A percentile compares a stretch with the other conserved stretches of the same genome.
Conservation (phyloP, 148 eudicot species). For the Amaranthus cruentus region DNA sequence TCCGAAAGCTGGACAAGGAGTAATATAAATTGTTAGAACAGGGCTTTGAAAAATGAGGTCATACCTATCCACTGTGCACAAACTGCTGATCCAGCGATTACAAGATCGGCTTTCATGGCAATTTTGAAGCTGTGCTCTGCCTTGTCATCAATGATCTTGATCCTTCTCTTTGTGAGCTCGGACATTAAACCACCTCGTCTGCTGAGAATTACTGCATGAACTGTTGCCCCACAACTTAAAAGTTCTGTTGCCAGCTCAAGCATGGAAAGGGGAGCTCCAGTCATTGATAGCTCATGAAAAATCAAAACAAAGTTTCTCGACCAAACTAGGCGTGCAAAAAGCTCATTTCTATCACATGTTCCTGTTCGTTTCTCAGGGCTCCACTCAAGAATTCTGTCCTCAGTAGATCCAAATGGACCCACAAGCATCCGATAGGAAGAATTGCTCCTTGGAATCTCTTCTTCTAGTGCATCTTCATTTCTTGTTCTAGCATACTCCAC, state of each 20-base stretch:
- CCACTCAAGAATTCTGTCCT: constrained; percentile 85
- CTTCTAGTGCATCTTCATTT: constrained; percentile 49
- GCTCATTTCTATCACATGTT: constrained; percentile 88
- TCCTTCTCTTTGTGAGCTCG: constrained; percentile 79
- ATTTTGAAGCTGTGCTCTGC: constrained; percentile 78
- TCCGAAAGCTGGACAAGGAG: constrained; percentile 5
- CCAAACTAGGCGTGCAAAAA: constrained; percentile 92
- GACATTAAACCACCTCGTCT: constrained; percentile 84
- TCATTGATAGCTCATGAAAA: constrained; percentile 94
- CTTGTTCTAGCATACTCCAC: constrained; percentile 23
- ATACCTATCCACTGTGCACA: constrained; percentile 97
- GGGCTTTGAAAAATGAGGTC: constrained; percentile 2
- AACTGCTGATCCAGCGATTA: constrained; percentile 97
- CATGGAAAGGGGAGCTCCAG: constrained; percentile 98
- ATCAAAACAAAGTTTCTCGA: constrained; percentile 86
- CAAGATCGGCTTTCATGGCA: constrained; percentile 93
- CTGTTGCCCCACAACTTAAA: constrained; percentile 95
- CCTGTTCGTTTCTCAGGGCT: constrained; percentile 89
- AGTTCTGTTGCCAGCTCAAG: constrained; percentile 93
- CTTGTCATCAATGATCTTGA: constrained; percentile 81
- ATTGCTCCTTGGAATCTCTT: constrained; percentile 61
- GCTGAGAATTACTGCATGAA: constrained; percentile 78
- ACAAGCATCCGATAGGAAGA: constrained; percentile 71
- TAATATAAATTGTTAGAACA: background rate
- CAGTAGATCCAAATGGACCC: constrained; percentile 86